Evolutionary conservation across 345 rosid species (phyloP).

Genomic region (Arabis alpina): DNA sequence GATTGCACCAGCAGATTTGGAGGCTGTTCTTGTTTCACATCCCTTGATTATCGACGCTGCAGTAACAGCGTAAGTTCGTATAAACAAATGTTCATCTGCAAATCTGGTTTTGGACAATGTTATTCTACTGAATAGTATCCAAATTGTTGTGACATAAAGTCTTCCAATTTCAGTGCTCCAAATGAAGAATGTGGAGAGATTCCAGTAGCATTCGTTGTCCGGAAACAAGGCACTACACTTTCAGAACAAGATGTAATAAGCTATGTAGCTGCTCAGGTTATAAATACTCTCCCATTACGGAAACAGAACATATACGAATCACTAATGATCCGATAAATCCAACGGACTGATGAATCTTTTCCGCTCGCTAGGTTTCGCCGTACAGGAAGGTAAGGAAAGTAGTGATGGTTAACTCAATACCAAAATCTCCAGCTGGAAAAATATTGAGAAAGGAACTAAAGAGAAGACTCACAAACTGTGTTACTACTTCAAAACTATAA

Average conservation of each 20-base stretch:
- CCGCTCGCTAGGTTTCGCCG: conserved; percentile 68
- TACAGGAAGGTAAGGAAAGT: conserved; percentile 85
- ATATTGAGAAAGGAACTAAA: conserved; percentile 72
- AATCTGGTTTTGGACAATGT: conserved; percentile 4
- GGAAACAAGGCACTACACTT: conserved; percentile 52
- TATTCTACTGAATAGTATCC: not conserved
- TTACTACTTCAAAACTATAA: conserved; percentile 54
- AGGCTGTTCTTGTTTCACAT: conserved; percentile 68
- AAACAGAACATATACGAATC: conserved; percentile 4
- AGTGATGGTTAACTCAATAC: conserved; percentile 59
- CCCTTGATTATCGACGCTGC: conserved; percentile 79
- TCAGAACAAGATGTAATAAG: conserved; percentile 54
- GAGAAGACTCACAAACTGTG: conserved; percentile 33
- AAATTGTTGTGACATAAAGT: not conserved
- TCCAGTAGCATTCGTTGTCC: conserved; percentile 85
- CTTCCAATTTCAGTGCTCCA: conserved; percentile 44
- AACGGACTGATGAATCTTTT: not conserved
- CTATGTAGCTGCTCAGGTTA: conserved; percentile 68
- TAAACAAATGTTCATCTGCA: conserved; percentile 13
- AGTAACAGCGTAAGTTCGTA: conserved; percentile 61
- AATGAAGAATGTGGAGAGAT: conserved; percentile 72
- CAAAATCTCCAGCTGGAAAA: conserved; percentile 85
- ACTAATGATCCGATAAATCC: not conserved
- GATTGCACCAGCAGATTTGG: conserved; percentile 95
- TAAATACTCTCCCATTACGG: not conserved